Conservation (phyloP, 768 basidiomycete genomes). For the Mycena galopus region DNA sequence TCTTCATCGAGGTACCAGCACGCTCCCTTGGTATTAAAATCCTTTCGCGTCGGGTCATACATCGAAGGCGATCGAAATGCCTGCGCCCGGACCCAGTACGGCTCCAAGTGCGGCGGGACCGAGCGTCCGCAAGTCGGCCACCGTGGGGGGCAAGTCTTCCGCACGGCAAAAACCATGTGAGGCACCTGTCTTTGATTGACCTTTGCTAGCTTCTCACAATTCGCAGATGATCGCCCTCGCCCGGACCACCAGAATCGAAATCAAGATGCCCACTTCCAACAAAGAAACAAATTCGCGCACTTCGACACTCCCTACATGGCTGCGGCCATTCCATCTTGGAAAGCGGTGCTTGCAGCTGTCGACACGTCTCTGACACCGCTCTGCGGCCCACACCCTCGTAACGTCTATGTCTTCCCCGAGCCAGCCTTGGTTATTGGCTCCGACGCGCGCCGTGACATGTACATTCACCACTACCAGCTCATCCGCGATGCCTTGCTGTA, state of each 20-base stretch:
- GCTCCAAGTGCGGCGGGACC: too few species aligned
- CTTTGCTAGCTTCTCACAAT: neutral
- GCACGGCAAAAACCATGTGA: too few species aligned
- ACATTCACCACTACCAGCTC: neutral
- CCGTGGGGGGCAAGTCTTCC: too few species aligned
- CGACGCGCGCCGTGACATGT: neutral
- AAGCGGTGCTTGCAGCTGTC: neutral
- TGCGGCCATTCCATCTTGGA: neutral
- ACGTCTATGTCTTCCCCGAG: too few species aligned
- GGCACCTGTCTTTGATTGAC: too few species aligned
- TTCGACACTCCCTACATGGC: neutral
- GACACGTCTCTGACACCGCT: neutral
- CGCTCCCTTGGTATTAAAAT: neutral
- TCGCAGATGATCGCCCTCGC: neutral
- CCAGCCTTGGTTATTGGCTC: too few species aligned
- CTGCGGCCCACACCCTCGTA: too few species aligned
- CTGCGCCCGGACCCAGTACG: too few species aligned
- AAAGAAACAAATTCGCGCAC: too few species aligned
- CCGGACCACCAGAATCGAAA: neutral
- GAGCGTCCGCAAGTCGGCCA: too few species aligned
- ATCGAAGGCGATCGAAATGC: neutral
- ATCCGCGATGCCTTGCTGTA: conserved; percentile 3
- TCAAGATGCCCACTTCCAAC: too few species aligned
- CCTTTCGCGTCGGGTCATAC: neutral
- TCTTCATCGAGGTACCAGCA: neutral